Percentiles rank a stretch among this genome's conserved stretches.
Evolutionary conservation across 2,329 filamentous ascomycete genomes (phyloP).

Genomic region (Sporothrix globosa): DNA sequence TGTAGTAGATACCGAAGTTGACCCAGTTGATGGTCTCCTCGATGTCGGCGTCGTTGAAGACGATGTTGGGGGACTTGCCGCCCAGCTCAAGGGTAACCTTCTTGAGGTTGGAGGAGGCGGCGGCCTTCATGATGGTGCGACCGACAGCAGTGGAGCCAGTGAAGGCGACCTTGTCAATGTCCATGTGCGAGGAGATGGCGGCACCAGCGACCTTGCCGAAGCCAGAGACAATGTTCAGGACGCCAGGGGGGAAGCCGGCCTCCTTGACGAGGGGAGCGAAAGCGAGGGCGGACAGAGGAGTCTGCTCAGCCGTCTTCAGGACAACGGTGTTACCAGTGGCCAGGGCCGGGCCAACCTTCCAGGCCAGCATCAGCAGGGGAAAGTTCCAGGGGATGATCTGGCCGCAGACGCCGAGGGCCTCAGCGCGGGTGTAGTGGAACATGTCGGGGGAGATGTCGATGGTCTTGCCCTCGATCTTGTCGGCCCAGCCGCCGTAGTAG

Average conservation of each 20-base stretch:
- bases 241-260: constrained; percentile 77
- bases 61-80: constrained; percentile 79
- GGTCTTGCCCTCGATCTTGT: constrained; percentile 89
- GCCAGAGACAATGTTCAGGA: constrained; percentile 76
- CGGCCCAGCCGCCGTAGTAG: constrained; percentile 89
- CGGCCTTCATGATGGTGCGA: constrained; percentile 78
- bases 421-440: constrained; percentile 80
- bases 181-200: constrained; percentile 75
- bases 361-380: constrained; percentile 76
- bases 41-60: constrained; percentile 77
- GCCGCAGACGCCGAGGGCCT: constrained; percentile 80
- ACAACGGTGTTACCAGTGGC: constrained; percentile 73
- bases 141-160: constrained; percentile 76
- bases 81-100: constrained; percentile 81
- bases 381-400: constrained; percentile 93
- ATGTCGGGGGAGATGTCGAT: constrained; percentile 76
- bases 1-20: constrained; percentile 70
- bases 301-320: constrained; percentile 77
- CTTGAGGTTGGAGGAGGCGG: constrained; percentile 76
- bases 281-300: constrained; percentile 69
- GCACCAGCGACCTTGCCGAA: constrained; percentile 79
- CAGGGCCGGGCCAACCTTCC: constrained; percentile 79
- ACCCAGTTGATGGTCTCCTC: constrained; percentile 78
- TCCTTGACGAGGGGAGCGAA: constrained; percentile 69
- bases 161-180: constrained; percentile 81